phyloP scores from a whole-genome alignment of 228 moss, liverwort and hornwort genomes.

The Sphagnum fallax region DNA sequence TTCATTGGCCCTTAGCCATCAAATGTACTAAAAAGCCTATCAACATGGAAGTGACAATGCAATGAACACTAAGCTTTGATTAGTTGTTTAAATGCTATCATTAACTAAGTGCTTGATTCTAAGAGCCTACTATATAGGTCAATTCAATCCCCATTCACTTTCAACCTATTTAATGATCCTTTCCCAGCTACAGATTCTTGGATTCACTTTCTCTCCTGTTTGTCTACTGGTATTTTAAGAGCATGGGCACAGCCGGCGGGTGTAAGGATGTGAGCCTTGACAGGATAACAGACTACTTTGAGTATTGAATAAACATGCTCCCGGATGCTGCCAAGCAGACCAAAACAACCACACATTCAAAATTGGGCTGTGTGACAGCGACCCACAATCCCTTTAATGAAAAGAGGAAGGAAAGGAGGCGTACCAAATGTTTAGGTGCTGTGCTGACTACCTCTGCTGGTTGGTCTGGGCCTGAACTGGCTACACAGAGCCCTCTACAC shows the following conservation, averaged over 20 bases:
- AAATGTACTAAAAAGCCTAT: too few relatives aligned
- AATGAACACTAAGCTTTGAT: too few relatives aligned
- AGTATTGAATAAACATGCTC: conserved; percentile 52
- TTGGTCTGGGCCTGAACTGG: conserved; percentile 53
- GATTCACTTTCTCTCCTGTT: too few relatives aligned
- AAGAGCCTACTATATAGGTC: too few relatives aligned
- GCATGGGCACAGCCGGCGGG: conserved; percentile 71
- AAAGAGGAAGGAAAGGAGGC: conserved; percentile 12
- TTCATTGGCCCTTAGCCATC: too few relatives aligned
- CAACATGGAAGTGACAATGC: too few relatives aligned
- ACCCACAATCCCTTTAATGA: background rate
- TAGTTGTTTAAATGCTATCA: too few relatives aligned
- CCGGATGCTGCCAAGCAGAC: conserved; percentile 50
- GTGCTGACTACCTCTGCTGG: conserved; percentile 63
- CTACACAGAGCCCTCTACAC: conserved; percentile 65
- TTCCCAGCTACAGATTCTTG: too few relatives aligned
- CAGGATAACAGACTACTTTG: conserved; percentile 52
- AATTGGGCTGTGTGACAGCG: background rate
- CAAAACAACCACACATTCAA: background rate
- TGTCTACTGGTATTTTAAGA: background rate
- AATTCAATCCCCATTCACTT: too few relatives aligned
- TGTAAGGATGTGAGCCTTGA: conserved; percentile 58
- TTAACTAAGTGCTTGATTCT: too few relatives aligned
- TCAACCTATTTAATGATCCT: too few relatives aligned
- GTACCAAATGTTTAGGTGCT: conserved; percentile 76